Evolutionary conservation across 1,284 basidiomycete species (phyloP), one percentile per base, ranked within the genome.

Genomic region (Phellopilus nigrolimitatus): DNA sequence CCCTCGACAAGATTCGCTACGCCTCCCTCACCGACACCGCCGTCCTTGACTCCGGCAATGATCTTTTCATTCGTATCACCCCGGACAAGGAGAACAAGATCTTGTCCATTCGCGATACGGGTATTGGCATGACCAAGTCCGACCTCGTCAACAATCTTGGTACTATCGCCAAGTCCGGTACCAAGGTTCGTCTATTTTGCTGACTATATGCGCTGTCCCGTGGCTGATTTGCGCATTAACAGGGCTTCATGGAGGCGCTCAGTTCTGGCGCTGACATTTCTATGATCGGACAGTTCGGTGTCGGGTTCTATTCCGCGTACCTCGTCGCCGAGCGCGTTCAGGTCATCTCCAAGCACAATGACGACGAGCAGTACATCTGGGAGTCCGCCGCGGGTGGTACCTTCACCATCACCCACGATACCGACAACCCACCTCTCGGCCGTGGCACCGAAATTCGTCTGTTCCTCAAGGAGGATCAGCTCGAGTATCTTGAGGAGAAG

Each of bases 351-450:
- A 99, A 99, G 79, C 92, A 99, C 84, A 99, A 99, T 68, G 97
- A 99, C 66, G 95, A 99, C 70, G 97, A 99, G 75, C 95, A 99
- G 76, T 98, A 99, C 80, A 95, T 98, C 72, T 99, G 97, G 97
- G 95, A 98, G 81, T 98, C 95, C 17, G 89, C 97, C 58, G 95
- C 97, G 41, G 97, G 95, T 68, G 97, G 97, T 57, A 99, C 97
- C 51, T 99, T 99, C 80, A 99, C 95, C 68, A 97, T 99, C 75
- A 97, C 94, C 55, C 88, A 77, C 58, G 97, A 99, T 73, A 91
- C 84, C 55, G 72, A 84, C 67, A 95, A 95, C 75, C 84, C 89
- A 39, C 79, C 89, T 59, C 81, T 99, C 56, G 93, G 91, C 59
- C 95, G 97, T 68, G 97, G 95, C 74, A 90, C 91, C 53, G 91